Conservation (phyloP, 2,329 filamentous ascomycete species). For the Meredithiella fracta region DNA sequence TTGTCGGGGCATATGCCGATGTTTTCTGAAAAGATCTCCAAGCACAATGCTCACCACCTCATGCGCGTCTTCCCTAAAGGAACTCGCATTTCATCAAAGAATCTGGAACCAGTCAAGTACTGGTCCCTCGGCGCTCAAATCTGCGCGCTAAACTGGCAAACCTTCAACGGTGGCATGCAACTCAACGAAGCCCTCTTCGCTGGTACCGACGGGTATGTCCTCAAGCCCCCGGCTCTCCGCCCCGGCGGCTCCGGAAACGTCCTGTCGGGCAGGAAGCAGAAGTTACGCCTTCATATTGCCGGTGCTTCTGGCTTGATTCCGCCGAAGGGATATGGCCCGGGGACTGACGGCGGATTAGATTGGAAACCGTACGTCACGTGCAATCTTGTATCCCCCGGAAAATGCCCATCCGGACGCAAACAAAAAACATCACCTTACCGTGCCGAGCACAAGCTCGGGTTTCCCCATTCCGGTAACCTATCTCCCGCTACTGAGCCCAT, state of each 20-base stretch:
- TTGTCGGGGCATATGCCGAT: slow-evolving; percentile 13
- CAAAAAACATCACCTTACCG: slow-evolving; percentile 45
- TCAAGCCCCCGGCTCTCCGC: slow-evolving; percentile 46
- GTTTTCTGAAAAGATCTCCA: slow-evolving; percentile 30
- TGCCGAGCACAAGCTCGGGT: slow-evolving; percentile 36
- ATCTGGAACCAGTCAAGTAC: slow-evolving; percentile 45
- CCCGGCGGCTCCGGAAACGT: slow-evolving; percentile 35
- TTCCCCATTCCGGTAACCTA: slow-evolving; percentile 41
- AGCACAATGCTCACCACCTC: slow-evolving; percentile 47
- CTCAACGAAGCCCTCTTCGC: slow-evolving; percentile 52
- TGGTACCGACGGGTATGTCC: slow-evolving; percentile 46
- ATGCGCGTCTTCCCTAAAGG: slow-evolving; percentile 57
- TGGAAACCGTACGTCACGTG: slow-evolving; percentile 45
- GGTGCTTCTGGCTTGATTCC: slow-evolving; percentile 45
- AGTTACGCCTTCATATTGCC: slow-evolving; percentile 40
- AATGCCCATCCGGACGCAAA: slow-evolving; percentile 35
- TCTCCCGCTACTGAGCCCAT: slow-evolving; percentile 43
- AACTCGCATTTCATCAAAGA: slow-evolving; percentile 49
- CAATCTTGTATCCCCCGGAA: slow-evolving; percentile 42
- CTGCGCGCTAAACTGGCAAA: slow-evolving; percentile 55
- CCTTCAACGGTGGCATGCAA: slow-evolving; percentile 48
- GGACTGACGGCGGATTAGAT: slow-evolving; percentile 19
- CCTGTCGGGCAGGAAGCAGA: slow-evolving; percentile 29
- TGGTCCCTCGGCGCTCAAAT: slow-evolving; percentile 54
- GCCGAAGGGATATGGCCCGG: slow-evolving; percentile 10